These are phyloP conservation scores for Trichoderma sp. DNA, from an alignment of 2,329 filamentous ascomycete species.

Conservation along the genomic window DNA sequence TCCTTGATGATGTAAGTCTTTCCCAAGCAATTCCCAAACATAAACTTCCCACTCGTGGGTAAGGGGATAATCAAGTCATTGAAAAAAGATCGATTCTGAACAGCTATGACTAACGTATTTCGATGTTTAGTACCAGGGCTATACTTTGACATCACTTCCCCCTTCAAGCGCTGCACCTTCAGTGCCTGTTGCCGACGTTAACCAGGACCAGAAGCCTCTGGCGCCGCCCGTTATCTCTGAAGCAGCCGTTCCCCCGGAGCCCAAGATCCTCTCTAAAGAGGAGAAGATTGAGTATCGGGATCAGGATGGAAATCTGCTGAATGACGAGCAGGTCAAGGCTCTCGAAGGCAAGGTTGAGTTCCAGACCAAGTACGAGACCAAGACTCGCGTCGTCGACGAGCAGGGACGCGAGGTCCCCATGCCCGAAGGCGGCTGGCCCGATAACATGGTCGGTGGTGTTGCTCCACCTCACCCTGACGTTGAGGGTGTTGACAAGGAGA, in stretches of 20 bases:
- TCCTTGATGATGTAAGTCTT: conserved; percentile 76
- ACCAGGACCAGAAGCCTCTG: conserved; percentile 28
- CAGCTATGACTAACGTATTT: conserved; percentile 21
- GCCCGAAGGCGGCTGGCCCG: conserved; percentile 40
- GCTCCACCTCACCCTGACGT: conserved; percentile 61
- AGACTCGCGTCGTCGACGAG: conserved; percentile 77
- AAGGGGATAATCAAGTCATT: neutral
- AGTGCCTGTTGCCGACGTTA: conserved; percentile 21
- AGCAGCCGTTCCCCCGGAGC: conserved; percentile 48
- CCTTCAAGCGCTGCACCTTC: conserved; percentile 28
- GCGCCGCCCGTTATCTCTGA: conserved; percentile 42
- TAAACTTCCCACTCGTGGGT: conserved; percentile 30
- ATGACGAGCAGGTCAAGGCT: conserved; percentile 76
- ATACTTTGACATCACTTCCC: conserved; percentile 27
- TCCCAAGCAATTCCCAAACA: conserved; percentile 37
- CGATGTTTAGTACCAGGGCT: conserved; percentile 39
- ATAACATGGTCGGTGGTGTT: conserved; percentile 39
- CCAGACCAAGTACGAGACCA: conserved; percentile 93
- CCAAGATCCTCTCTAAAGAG: conserved; percentile 57
- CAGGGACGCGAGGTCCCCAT: conserved; percentile 70
- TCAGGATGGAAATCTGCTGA: conserved; percentile 84
- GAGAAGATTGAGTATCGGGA: conserved; percentile 93
- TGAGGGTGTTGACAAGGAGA: conserved; percentile 59
- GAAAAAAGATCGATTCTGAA: neutral
- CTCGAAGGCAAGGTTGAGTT: conserved; percentile 93